Conservation (phyloP, 768 basidiomycete genomes). For the Boletus insuetus region DNA sequence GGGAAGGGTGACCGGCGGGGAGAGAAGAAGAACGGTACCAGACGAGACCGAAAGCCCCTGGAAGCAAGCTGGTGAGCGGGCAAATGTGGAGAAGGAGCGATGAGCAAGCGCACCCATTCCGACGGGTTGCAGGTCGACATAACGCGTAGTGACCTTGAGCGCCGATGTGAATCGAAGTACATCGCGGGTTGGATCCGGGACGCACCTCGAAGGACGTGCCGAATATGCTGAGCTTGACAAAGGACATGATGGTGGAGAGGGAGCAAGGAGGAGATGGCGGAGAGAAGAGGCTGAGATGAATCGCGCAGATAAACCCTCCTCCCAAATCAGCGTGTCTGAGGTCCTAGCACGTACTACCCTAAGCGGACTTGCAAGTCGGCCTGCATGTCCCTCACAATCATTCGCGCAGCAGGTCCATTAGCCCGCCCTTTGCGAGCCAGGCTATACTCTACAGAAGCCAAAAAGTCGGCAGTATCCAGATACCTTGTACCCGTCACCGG, state of each 20-base stretch:
- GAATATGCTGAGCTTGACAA: conserved; percentile 98
- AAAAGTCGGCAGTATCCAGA: conserved; percentile 47
- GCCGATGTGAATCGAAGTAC: conserved; percentile 16
- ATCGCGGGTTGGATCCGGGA: conserved; percentile 13
- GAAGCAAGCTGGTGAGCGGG: conserved; percentile 17
- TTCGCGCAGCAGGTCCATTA: conserved; percentile 33
- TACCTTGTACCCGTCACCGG: conserved; percentile 40
- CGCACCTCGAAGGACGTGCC: conserved; percentile 94
- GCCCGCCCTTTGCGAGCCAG: conserved; percentile 37
- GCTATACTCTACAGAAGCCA: conserved; percentile 48
- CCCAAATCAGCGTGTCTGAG: conserved; percentile 21
- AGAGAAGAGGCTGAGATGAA: conserved; percentile 13
- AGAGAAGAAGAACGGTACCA: conserved; percentile 53
- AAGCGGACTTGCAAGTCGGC: not conserved
- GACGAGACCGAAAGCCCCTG: conserved; percentile 94
- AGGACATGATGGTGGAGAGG: conserved; percentile 58
- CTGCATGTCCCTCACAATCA: conserved; percentile 40
- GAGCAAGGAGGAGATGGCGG: conserved; percentile 14
- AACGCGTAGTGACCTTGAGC: conserved; percentile 88
- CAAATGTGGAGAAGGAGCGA: conserved; percentile 2
- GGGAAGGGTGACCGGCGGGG: not conserved
- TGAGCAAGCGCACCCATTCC: conserved; percentile 81
- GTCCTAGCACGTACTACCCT: conserved; percentile 4
- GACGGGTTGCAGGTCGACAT: conserved; percentile 98
- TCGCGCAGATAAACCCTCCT: conserved; percentile 18